Evolutionary conservation across 768 basidiomycete genomes (phyloP).

Genomic region (Xerocomus potaroensis): DNA sequence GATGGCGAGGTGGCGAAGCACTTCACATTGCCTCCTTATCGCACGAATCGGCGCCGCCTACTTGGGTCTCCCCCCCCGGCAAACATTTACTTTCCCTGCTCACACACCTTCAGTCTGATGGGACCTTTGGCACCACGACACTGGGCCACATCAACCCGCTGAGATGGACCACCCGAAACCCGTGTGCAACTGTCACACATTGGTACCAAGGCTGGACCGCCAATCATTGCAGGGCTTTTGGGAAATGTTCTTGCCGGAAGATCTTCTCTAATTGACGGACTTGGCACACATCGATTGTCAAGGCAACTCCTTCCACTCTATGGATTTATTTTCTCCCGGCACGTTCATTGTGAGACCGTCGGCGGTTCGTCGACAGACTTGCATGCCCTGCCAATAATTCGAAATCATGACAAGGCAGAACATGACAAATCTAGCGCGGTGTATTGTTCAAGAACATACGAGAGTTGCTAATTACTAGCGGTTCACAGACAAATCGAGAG

Average conservation of each 20-base stretch:
- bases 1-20: constrained; percentile 3
- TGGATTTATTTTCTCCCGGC: no score
- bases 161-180: neutral
- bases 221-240: neutral
- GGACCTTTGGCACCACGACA: no score
- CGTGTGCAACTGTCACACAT: neutral
- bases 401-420: no score
- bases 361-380: neutral
- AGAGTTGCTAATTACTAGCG: neutral
- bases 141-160: neutral
- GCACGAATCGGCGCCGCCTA: neutral
- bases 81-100: no score
- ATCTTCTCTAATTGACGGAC: neutral
- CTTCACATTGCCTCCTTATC: neutral
- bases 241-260: neutral
- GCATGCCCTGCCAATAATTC: neutral
- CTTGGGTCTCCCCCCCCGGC: no score
- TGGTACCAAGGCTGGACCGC: neutral
- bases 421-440: constrained; percentile 11
- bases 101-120: no score
- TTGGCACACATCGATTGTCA: no score
- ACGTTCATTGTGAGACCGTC: no score
- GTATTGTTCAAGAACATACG: neutral
- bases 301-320: neutral
- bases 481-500: constrained; percentile 19